Conservation (phyloP, 371 early-diverging fungal species). For the Synchytrium microbalum region DNA sequence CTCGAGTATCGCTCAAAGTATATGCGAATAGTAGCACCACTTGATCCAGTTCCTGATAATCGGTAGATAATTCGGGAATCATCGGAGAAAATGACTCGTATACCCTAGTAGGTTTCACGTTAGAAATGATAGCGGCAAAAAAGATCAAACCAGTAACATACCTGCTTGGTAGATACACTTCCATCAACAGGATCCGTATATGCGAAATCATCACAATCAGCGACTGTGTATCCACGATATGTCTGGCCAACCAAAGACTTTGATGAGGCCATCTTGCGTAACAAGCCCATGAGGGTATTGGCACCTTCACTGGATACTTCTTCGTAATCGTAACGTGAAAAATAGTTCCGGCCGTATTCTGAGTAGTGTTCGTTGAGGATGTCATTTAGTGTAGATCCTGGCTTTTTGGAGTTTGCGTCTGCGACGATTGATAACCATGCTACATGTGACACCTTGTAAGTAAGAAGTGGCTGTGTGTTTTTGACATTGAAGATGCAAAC, state of each 20-base stretch:
- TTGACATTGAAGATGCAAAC: neutral
- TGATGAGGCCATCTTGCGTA: slow-evolving; percentile 38
- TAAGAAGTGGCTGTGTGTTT: no score
- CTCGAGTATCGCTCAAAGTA: slow-evolving; percentile 88
- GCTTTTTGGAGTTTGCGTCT: slow-evolving; percentile 50
- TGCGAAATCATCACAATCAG: slow-evolving; percentile 75
- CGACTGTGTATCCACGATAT: slow-evolving; percentile 47
- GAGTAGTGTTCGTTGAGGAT: slow-evolving; percentile 73
- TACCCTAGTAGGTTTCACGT: slow-evolving; percentile 43
- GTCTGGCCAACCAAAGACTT: slow-evolving; percentile 5
- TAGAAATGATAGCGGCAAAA: neutral
- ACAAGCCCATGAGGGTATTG: slow-evolving; percentile 62
- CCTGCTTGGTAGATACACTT: slow-evolving; percentile 76
- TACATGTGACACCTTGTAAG: no score
- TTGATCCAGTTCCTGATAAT: slow-evolving; percentile 89
- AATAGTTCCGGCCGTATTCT: slow-evolving; percentile 93
- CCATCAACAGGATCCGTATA: slow-evolving; percentile 92
- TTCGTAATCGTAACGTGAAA: slow-evolving; percentile 94
- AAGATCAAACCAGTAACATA: slow-evolving; percentile 8
- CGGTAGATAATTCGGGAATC: slow-evolving; percentile 88
- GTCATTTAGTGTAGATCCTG: slow-evolving; percentile 54
- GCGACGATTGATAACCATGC: slow-evolving; percentile 95
- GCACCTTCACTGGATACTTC: slow-evolving; percentile 83
- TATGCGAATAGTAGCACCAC: slow-evolving; percentile 92
- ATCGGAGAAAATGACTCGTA: slow-evolving; percentile 83